These are phyloP conservation scores for maize (Zea mays) DNA, from an alignment of 176 grass and related monocot species.

Conservation along the genomic window Zm-B73-REFERENCE-NAM-5.0 NC_050098.1:17652001-17652500, in stretches of 20 bases:
- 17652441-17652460: background rate
- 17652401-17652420: background rate
- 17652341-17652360: background rate
- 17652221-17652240: background rate
- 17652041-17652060: too few relatives aligned
- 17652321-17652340: background rate
- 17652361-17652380: background rate
- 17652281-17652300: background rate
- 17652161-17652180: background rate
- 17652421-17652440: too few relatives aligned
- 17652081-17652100: too few relatives aligned
- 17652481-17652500: background rate
- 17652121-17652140: too few relatives aligned
- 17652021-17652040: too few relatives aligned
- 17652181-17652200: background rate
- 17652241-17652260: background rate
- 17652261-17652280: background rate
- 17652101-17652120: too few relatives aligned
- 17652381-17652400: background rate
- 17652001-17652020: too few relatives aligned
- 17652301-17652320: background rate
- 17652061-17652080: too few relatives aligned
- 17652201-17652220: too few relatives aligned
- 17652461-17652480: background rate
- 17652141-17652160: background rate